phyloP scores from a whole-genome alignment of 495 filamentous ascomycete genomes.

The Tuber borchii region DNA sequence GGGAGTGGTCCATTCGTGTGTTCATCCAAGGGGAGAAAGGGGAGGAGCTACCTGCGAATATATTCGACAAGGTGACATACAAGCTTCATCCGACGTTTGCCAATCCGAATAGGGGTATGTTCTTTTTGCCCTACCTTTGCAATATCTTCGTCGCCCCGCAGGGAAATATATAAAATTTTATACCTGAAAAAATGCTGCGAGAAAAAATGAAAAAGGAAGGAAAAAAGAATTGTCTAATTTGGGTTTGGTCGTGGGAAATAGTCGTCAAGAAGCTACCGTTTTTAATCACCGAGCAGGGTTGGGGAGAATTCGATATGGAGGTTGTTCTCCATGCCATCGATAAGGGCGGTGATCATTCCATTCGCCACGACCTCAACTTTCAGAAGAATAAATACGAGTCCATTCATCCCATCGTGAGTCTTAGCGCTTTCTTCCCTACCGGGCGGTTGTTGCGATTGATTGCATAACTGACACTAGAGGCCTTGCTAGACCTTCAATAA shows the following conservation, averaged over 20 bases:
- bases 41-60: conserved; percentile 64
- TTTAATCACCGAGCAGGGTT: conserved; percentile 84
- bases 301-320: conserved; percentile 97
- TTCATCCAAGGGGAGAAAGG: conserved; percentile 56
- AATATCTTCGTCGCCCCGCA: not conserved
- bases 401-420: conserved; percentile 66
- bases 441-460: not conserved
- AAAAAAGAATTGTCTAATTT: not conserved
- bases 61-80: conserved; percentile 88
- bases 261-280: conserved; percentile 80
- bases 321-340: conserved; percentile 75
- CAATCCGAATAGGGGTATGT: conserved; percentile 72
- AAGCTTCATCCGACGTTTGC: conserved; percentile 90
- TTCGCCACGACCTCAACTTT: conserved; percentile 92
- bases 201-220: not conserved
- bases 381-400: conserved; percentile 70
- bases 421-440: not conserved
- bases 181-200: not conserved
- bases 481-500: conserved; percentile 70
- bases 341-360: conserved; percentile 71
- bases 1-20: conserved; percentile 63
- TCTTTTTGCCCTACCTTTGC: conserved; percentile 9
- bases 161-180: not conserved
- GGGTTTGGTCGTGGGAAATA: conserved; percentile 40
- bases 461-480: not conserved